Evolutionary conservation across 1,284 basidiomycete genomes (phyloP).

Genomic region (Veloboletus limbatus): DNA sequence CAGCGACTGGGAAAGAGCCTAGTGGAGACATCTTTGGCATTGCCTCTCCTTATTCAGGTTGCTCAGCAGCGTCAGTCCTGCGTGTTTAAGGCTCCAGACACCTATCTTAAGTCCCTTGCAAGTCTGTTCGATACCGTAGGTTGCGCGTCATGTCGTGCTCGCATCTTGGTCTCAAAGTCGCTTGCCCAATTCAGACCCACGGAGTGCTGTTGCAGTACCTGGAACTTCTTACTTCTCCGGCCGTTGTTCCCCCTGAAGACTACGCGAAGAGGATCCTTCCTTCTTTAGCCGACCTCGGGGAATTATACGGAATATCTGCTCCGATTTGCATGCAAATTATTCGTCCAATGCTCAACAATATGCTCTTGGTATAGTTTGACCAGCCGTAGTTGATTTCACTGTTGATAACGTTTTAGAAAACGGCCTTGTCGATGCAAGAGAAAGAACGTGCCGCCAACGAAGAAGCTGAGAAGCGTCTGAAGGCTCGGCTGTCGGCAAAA

Average conservation of each 20-base stretch:
- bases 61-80: conserved; percentile 85
- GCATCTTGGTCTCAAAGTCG: conserved; percentile 17
- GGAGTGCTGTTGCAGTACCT: conserved; percentile 76
- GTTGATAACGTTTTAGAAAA: conserved; percentile 39
- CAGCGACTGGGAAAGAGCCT: conserved; percentile 69
- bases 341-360: conserved; percentile 72
- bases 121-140: conserved; percentile 82
- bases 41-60: conserved; percentile 85
- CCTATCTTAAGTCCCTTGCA: conserved; percentile 82
- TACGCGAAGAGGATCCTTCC: conserved; percentile 70
- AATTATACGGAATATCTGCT: conserved; percentile 73
- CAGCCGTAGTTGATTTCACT: conserved; percentile 2
- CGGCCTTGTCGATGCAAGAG: conserved; percentile 58
- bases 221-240: conserved; percentile 66
- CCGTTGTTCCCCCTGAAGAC: conserved; percentile 56
- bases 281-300: conserved; percentile 66
- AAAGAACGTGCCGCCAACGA: conserved; percentile 64
- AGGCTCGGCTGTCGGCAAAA: conserved; percentile 73
- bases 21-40: conserved; percentile 68
- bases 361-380: conserved; percentile 49
- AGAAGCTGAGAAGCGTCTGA: conserved; percentile 72
- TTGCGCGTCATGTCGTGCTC: conserved; percentile 30
- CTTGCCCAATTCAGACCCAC: conserved; percentile 53
- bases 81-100: conserved; percentile 66
- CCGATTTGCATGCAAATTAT: conserved; percentile 91